phyloP scores from a whole-genome alignment of 2,329 filamentous ascomycete genomes.

The Teratosphaeriaceae sp. region DNA sequence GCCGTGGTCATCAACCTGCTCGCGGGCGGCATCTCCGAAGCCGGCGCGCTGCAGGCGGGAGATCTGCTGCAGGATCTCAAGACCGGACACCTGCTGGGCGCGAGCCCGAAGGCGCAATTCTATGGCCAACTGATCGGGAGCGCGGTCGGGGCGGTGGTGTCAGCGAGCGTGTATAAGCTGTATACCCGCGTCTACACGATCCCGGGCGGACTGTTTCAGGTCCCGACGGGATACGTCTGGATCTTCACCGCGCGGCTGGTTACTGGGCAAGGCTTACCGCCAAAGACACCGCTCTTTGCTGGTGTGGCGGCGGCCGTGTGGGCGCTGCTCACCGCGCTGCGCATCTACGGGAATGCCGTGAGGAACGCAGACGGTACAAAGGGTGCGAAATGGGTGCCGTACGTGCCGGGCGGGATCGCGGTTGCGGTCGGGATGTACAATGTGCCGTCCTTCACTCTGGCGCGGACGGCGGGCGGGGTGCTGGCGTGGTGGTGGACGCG shows the following conservation, averaged over 20 bases:
- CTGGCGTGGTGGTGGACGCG: constrained; percentile 71
- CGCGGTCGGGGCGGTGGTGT: constrained; percentile 76
- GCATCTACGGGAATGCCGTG: constrained; percentile 51
- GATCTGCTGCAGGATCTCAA: constrained; percentile 98
- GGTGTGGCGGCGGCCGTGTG: constrained; percentile 69
- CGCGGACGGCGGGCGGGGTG: constrained; percentile 72
- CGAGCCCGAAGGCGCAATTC: constrained; percentile 90
- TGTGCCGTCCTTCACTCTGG: constrained; percentile 89
- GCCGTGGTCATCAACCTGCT: constrained; percentile 94
- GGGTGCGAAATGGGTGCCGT: constrained; percentile 58
- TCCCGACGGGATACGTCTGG: constrained; percentile 94
- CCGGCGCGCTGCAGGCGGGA: constrained; percentile 84
- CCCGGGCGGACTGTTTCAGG: constrained; percentile 83
- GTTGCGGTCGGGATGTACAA: constrained; percentile 99
- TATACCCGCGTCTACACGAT: constrained; percentile 89
- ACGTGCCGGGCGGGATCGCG: constrained; percentile 86
- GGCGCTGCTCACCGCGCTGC: constrained; percentile 59
- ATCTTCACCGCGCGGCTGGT: constrained; percentile 92
- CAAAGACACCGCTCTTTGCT: constrained; percentile 76
- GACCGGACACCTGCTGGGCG: constrained; percentile 86
- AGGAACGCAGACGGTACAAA: constrained; percentile 26
- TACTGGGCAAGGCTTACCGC: constrained; percentile 79
- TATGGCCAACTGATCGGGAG: constrained; percentile 93
- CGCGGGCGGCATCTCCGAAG: constrained; percentile 80
- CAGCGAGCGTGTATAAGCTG: constrained; percentile 78